Evolutionary conservation across 306 rosid genomes (phyloP), one percentile per base, ranked within the genome.

Genomic region (Cicer arietinum): DNA sequence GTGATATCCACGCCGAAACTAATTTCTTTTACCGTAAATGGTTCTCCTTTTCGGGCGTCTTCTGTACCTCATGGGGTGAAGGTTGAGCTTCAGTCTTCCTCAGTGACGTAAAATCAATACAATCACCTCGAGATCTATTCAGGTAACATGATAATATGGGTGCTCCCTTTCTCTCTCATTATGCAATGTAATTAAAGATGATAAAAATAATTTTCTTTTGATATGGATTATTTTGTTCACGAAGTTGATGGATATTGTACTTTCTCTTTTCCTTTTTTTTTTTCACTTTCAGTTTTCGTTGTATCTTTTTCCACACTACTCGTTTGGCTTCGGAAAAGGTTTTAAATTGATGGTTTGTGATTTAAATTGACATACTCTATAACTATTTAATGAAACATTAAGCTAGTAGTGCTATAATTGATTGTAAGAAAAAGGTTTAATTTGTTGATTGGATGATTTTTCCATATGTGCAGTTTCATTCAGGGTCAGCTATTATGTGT

Each of bases 61-160:
- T 4, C 6, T 11, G 56, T 30, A 16, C 47, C 67, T 0, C 5
- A 40, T 37, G 3, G 12, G 47, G 10, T 22, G 20, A 52, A 10
- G n/a, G 13, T 78, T 41, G 73, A 71, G 66, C 63, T 78, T 71
- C 58, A 4, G 39, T 78, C 67, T 20, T 62, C 66, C 30, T 71
- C 73, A 2, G 8, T 78, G 7, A 45, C 0, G 40, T 58, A 68
- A 57, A 77, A 22, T 14, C 58, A 22, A 20, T n/a, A 35, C 45
- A 10, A 22, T 53, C n/a, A 2, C 60, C 61, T 57, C 35, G 22
- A 59, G 11, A 39, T 69, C 53, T 37, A 30, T 69, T 77, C 64
- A 40, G 82, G 77, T 76, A 76, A 76, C 57, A 8, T 39, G 18
- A 40, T 16, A 35, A 12, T 35, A 6, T 35, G 66, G 35, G 44